Evolutionary conservation across 2,329 filamentous ascomycete species (phyloP).

Genomic region (Geosmithia putterillii): DNA sequence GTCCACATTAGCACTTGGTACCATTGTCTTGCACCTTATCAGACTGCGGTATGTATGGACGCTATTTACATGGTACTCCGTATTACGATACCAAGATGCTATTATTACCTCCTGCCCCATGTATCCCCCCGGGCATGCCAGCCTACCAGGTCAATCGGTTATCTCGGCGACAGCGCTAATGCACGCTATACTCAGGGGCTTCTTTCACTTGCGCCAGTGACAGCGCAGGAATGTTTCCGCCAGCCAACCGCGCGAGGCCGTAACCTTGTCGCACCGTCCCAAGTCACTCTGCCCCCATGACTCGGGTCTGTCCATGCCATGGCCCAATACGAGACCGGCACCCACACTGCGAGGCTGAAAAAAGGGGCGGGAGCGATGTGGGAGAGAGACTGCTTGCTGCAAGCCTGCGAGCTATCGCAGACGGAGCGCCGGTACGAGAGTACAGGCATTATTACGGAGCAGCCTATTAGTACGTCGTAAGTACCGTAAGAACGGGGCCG

Average conservation of each 20-base stretch:
- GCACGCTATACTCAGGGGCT: background rate
- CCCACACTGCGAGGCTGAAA: background rate
- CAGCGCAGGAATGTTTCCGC: background rate
- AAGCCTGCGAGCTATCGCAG: too few relatives aligned
- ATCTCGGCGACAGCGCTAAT: background rate
- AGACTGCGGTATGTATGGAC: background rate
- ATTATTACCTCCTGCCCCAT: too few relatives aligned
- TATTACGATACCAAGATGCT: background rate
- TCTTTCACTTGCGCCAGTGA: background rate
- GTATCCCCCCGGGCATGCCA: too few relatives aligned
- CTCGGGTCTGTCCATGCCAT: background rate
- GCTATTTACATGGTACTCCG: background rate
- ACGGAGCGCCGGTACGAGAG: too few relatives aligned
- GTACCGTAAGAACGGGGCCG: too few relatives aligned
- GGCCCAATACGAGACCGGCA: background rate
- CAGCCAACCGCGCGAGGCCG: background rate
- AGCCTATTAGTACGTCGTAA: too few relatives aligned
- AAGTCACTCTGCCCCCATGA: background rate
- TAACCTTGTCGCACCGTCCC: background rate
- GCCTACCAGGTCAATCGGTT: too few relatives aligned
- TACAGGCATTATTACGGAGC: too few relatives aligned
- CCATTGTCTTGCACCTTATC: background rate
- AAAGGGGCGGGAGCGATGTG: background rate
- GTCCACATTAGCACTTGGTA: background rate
- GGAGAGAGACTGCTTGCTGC: background rate